A percentile compares a stretch with the other conserved stretches of the same genome.
phyloP scores from a whole-genome alignment of 352 stramenopile genomes.

The Bremia lactucae region DNA sequence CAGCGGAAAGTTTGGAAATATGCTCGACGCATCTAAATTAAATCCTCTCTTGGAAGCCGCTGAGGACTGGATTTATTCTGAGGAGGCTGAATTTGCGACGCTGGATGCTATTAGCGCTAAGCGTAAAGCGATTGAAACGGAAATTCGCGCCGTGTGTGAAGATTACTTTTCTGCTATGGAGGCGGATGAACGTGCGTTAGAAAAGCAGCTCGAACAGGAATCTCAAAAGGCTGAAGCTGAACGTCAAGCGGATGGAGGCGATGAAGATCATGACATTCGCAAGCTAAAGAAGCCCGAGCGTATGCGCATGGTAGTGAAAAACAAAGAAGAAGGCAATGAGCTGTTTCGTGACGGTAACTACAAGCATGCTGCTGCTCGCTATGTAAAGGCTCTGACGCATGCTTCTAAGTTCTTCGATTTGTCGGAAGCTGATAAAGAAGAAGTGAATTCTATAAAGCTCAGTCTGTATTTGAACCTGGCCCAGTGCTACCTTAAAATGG shows the following conservation, averaged over 20 bases:
- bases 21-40: conserved; percentile 50
- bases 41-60: conserved; percentile 67
- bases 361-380: conserved; percentile 79
- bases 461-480: conserved; percentile 88
- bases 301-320: conserved; percentile 90
- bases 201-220: conserved; percentile 72
- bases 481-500: conserved; percentile 90
- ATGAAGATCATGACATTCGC: conserved; percentile 88
- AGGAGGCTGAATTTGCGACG: conserved; percentile 69
- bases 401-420: conserved; percentile 90
- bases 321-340: conserved; percentile 93
- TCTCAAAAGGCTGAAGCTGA: conserved; percentile 61
- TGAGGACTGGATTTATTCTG: conserved; percentile 88
- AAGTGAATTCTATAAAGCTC: conserved; percentile 85
- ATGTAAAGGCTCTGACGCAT: conserved; percentile 87
- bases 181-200: conserved; percentile 46
- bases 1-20: conserved; percentile 52
- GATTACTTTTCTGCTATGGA: conserved; percentile 64
- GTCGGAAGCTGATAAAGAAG: conserved; percentile 57
- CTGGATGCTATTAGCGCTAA: conserved; percentile 42
- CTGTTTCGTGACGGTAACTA: conserved; percentile 89
- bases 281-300: conserved; percentile 89
- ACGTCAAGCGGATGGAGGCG: conserved; percentile 45
- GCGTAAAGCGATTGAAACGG: conserved; percentile 39
- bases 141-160: conserved; percentile 41